Evolutionary conservation across 1,139 yeast species (phyloP).

Genomic region (Blastobotrys serpentis): DNA sequence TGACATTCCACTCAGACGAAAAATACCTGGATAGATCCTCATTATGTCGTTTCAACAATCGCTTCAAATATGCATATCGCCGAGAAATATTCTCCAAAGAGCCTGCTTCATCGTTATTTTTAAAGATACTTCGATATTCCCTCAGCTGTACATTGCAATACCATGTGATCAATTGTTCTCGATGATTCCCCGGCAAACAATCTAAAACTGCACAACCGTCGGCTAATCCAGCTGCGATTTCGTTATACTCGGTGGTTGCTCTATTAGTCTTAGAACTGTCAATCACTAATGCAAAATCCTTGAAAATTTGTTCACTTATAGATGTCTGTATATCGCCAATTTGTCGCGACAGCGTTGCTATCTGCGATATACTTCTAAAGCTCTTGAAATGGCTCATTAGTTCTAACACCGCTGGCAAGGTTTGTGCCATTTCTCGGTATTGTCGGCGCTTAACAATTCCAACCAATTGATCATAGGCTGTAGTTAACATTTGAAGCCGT

Average conservation of each 20-base stretch:
- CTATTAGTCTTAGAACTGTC: conserved; percentile 30
- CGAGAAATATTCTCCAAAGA: conserved; percentile 81
- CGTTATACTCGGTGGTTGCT: conserved; percentile 28
- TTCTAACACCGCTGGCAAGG: conserved; percentile 76
- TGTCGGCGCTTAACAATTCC: conserved; percentile 48
- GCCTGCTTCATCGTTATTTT: conserved; percentile 86
- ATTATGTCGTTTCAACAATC: conserved; percentile 61
- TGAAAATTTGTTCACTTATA: conserved; percentile 69
- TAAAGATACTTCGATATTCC: conserved; percentile 75
- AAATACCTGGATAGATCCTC: conserved; percentile 54
- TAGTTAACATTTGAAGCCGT: conserved; percentile 80
- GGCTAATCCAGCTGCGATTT: conserved; percentile 33
- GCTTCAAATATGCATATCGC: conserved; percentile 77
- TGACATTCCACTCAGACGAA: conserved; percentile 72
- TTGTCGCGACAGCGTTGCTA: conserved; percentile 64
- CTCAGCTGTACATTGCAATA: conserved; percentile 66
- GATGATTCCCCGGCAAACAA: conserved; percentile 58
- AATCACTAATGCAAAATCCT: conserved; percentile 61
- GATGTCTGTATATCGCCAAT: conserved; percentile 64
- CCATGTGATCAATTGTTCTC: conserved; percentile 68
- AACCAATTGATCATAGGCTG: conserved; percentile 69
- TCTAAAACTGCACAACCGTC: conserved; percentile 76
- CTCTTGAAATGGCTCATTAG: conserved; percentile 74
- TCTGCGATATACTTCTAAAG: conserved; percentile 80
- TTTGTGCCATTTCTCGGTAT: conserved; percentile 65